These are phyloP conservation scores for Aciculoconidium aculeatum DNA, from an alignment of 805 yeast species.

Conservation along the genomic window DNA sequence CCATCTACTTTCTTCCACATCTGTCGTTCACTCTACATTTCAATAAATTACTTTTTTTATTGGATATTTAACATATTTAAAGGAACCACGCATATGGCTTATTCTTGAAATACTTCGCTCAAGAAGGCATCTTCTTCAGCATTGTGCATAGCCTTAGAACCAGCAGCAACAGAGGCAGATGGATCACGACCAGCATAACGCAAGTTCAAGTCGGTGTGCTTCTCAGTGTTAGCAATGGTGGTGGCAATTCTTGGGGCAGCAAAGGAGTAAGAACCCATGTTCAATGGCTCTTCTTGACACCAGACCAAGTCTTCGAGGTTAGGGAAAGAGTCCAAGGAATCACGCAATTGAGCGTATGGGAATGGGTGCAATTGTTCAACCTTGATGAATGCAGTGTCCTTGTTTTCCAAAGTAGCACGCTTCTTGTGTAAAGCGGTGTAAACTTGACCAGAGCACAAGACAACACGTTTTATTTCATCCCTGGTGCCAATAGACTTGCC, in stretches of 20 bases:
- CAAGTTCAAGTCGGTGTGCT: constrained; percentile 49
- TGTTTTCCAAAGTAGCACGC: constrained; percentile 72
- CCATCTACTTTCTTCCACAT: no score
- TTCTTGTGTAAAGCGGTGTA: constrained; percentile 86
- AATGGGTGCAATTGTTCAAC: constrained; percentile 97
- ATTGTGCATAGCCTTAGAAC: constrained; percentile 80
- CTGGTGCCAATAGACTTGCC: constrained; percentile 71
- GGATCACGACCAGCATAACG: constrained; percentile 98
- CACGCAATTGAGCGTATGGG: constrained; percentile 94
- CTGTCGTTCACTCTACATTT: no score
- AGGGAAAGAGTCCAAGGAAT: constrained; percentile 73
- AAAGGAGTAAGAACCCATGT: constrained; percentile 86
- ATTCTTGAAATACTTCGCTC: constrained; percentile 56
- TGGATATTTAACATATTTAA: background rate
- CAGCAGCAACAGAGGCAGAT: constrained; percentile 97
- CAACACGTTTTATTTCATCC: constrained; percentile 82
- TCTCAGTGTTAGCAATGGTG: constrained; percentile 66
- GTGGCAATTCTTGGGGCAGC: constrained; percentile 81
- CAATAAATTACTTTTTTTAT: no score
- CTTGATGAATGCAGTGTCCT: constrained; percentile 80
- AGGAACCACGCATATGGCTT: constrained; percentile 1
- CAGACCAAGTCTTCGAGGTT: constrained; percentile 83
- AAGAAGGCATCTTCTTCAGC: constrained; percentile 88
- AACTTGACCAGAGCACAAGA: constrained; percentile 89
- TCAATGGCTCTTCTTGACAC: constrained; percentile 99